A percentile compares a stretch with the other conserved stretches of the same genome.
These are phyloP conservation scores for Musa beccarii DNA, from an alignment of 176 grass and related monocot genomes.

Conservation along the genomic window DNA sequence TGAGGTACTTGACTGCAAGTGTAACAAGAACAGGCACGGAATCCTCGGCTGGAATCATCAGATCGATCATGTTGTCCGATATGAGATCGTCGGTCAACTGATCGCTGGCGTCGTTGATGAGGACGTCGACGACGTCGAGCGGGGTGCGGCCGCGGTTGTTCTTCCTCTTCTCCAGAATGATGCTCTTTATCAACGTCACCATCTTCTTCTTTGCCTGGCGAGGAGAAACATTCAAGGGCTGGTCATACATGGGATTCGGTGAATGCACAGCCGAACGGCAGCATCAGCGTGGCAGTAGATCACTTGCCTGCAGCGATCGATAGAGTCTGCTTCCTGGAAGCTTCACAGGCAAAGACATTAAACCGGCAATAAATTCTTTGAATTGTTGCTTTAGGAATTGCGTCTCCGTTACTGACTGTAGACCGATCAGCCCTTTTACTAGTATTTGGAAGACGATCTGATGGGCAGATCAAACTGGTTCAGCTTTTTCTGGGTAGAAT, in stretches of 20 bases:
- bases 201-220: conserved; percentile 90
- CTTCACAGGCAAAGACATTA: conserved; percentile 91
- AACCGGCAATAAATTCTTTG: conserved; percentile 87
- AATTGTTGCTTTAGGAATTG: conserved; percentile 85
- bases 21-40: conserved; percentile 92
- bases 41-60: conserved; percentile 98
- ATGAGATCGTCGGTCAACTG: conserved; percentile 85
- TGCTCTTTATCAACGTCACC: conserved; percentile 58
- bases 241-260: too few species aligned
- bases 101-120: conserved; percentile 47
- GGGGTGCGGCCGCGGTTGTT: conserved; percentile 4
- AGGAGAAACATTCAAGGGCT: not conserved
- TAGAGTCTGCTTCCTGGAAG: conserved; percentile 77
- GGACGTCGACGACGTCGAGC: conserved; percentile 55
- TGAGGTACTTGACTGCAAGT: conserved; percentile 82
- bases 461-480: conserved; percentile 20
- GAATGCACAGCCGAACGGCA: too few species aligned
- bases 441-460: conserved; percentile 66
- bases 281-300: not conserved
- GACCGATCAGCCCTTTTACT: conserved; percentile 72
- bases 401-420: conserved; percentile 72
- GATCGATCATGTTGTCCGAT: conserved; percentile 96
- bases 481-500: not conserved
- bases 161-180: conserved; percentile 77
- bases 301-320: conserved; percentile 67